Percentiles rank a stretch among this genome's conserved stretches.
phyloP scores from a whole-genome alignment of 352 stramenopile genomes.

The Globisporangium parvum region DNA sequence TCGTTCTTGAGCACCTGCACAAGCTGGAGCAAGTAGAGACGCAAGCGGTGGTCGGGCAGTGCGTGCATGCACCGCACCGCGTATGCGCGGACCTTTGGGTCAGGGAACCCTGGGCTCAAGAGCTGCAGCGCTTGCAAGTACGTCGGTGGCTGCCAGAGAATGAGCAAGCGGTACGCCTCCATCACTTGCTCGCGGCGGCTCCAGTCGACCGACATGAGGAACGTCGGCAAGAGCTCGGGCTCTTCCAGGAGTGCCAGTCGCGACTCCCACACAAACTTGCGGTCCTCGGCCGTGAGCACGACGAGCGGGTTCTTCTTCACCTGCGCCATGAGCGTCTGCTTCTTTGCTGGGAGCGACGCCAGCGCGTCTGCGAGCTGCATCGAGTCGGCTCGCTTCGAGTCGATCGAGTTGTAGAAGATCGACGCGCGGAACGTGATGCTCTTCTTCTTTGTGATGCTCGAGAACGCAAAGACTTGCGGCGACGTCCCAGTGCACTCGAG shows the following conservation, averaged over 20 bases:
- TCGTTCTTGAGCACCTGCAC: constrained; percentile 85
- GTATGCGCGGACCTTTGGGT: constrained; percentile 91
- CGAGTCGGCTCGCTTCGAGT: constrained; percentile 2
- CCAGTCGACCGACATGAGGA: constrained; percentile 86
- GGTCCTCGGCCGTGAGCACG: constrained; percentile 49
- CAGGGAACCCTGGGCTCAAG: constrained; percentile 75
- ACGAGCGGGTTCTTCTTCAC: constrained; percentile 64
- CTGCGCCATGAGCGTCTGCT: constrained; percentile 38
- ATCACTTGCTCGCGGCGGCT: constrained; percentile 65
- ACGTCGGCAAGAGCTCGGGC: constrained; percentile 74
- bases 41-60: constrained; percentile 80
- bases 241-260: constrained; percentile 54
- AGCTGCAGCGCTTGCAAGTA: constrained; percentile 86
- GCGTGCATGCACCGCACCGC: constrained; percentile 87
- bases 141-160: constrained; percentile 72
- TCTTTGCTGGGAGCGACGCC: constrained; percentile 26
- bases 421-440: constrained; percentile 62
- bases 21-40: constrained; percentile 83
- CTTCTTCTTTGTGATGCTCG: constrained; percentile 40
- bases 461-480: constrained; percentile 51
- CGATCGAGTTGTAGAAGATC: constrained; percentile 46
- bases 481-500: constrained; percentile 38
- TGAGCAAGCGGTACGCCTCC: constrained; percentile 73
- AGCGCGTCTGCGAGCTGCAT: constrained; percentile 11
- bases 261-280: constrained; percentile 65